Evolutionary conservation across 805 yeast species (phyloP).

Genomic region (Starmerella bombicola): DNA sequence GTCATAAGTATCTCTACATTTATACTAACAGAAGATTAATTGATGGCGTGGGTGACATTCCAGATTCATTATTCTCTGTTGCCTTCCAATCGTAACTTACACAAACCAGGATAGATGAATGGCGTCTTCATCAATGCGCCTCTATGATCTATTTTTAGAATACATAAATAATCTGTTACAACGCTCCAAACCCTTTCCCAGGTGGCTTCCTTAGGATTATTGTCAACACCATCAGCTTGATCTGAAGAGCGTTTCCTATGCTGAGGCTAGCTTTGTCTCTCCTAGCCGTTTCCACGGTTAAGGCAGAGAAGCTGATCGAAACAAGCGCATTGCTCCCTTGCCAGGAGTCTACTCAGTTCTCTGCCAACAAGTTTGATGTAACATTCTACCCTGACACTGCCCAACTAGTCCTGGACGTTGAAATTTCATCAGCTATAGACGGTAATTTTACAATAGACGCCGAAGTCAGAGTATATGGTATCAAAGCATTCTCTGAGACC

Average conservation of each 20-base stretch:
- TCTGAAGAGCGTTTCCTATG: too few species aligned
- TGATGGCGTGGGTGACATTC: too few species aligned
- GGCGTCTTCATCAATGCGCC: too few species aligned
- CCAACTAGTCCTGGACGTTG: conserved; percentile 52
- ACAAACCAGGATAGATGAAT: too few species aligned
- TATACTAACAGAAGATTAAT: too few species aligned
- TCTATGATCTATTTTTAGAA: background rate
- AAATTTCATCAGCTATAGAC: conserved; percentile 66
- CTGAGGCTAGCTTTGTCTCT: background rate
- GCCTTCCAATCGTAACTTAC: too few species aligned
- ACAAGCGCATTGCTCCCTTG: conserved; percentile 75
- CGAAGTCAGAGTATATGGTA: conserved; percentile 67
- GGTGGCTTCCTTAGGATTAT: too few species aligned
- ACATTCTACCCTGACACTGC: conserved; percentile 52
- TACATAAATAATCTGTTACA: too few species aligned
- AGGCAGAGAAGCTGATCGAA: conserved; percentile 28
- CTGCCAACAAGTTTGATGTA: conserved; percentile 75
- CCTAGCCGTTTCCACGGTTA: conserved; percentile 7
- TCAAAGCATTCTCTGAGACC: conserved; percentile 43
- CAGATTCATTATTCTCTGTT: too few species aligned
- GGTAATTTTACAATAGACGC: conserved; percentile 57
- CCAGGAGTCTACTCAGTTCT: conserved; percentile 76
- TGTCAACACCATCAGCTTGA: too few species aligned
- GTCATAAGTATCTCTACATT: conserved; percentile 8
- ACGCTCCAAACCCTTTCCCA: too few species aligned